Base-by-base conservation (phyloP, 192 early-diverging fungal species). In the Gaertneriomyces sp. region DNA sequence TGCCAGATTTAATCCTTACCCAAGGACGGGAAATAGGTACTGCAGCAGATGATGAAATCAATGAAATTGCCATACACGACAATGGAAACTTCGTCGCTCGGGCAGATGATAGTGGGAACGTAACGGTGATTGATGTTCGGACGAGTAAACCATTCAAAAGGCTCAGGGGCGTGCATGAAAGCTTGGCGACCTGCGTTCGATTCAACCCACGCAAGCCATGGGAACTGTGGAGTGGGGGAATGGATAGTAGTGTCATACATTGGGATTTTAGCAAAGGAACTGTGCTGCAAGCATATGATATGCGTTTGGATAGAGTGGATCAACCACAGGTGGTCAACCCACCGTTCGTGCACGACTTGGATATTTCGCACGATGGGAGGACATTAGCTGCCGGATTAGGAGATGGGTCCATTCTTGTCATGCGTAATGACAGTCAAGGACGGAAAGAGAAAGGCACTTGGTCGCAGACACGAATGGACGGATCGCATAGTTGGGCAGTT, bases 301-400 rank as follows among this genome's bases (percentile, higher is more conserved):
- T 33, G 25, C 7, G 16, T 43, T 14, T 38, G 42, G 9, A 45
- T 6, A n/a, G 43, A 16, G 9, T 42, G 59, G 5, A 33, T 1
- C 19, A 45, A 38, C 14, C 69, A 39, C 69, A 70, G 42, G 44
- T 61, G 39, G 41, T 70, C 60, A 70, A 70, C 55, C 69, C 69
- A 17, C 69, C 61, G 11, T 70, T 70, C 44, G 69, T 64, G 11
- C 53, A 70, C 19, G 16, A 16, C 25, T 9, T 70, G 10, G 51
- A 16, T 7, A 38, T 70, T 20, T 44, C 38, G 14, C 45, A 45
- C 8, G 11, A 38, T 25, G 47, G 25, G 11, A 17, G 55, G 4
- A 40, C 58, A 6, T n/a, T 55, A 8, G 58, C 59, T 16, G 69
- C 69, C 2, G 69, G 69, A 44, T 41, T 70, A 5, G 69, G 69